Percentiles rank a stretch among this genome's conserved stretches.
These are phyloP conservation scores for Aspergillus amoenus DNA, from an alignment of 2,329 filamentous ascomycete species.

Conservation along the genomic window DNA sequence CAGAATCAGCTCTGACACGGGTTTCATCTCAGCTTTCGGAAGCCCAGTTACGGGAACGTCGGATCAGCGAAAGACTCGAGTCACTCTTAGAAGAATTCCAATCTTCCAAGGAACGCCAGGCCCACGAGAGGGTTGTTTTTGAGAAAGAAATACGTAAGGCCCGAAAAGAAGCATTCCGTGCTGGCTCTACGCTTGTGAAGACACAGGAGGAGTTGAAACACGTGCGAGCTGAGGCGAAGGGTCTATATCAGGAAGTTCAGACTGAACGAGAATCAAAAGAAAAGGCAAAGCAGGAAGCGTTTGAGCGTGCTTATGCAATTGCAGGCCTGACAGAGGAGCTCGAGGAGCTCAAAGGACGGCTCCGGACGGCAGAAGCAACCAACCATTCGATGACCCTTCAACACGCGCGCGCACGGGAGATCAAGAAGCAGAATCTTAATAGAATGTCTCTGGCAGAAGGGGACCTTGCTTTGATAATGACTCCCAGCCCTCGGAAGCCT, in stretches of 20 bases:
- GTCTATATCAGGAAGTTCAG: slow-evolving; percentile 54
- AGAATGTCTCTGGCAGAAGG: slow-evolving; percentile 31
- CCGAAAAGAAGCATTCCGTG: slow-evolving; percentile 59
- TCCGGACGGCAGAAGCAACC: slow-evolving; percentile 40
- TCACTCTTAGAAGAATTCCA: slow-evolving; percentile 53
- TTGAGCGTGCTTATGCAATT: slow-evolving; percentile 48
- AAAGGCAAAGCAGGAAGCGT: slow-evolving; percentile 47
- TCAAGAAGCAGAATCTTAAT: slow-evolving; percentile 27
- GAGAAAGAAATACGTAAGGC: slow-evolving; percentile 58
- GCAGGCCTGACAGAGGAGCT: slow-evolving; percentile 47
- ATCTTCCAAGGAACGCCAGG: slow-evolving; percentile 51
- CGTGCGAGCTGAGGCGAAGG: slow-evolving; percentile 45
- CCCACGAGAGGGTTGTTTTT: slow-evolving; percentile 49
- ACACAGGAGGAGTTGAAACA: slow-evolving; percentile 52
- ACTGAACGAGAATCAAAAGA: slow-evolving; percentile 49
- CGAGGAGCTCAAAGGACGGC: slow-evolving; percentile 42
- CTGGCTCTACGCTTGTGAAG: slow-evolving; percentile 55
- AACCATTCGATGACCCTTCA: slow-evolving; percentile 35
- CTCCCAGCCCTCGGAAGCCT: slow-evolving; percentile 32
- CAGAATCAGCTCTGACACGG: slow-evolving; percentile 38
- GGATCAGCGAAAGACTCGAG: slow-evolving; percentile 47
- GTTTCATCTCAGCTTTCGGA: slow-evolving; percentile 41
- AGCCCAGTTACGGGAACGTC: slow-evolving; percentile 43
- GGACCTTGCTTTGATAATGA: slow-evolving; percentile 32
- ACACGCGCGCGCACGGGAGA: slow-evolving; percentile 34